Conservation (phyloP, 345 rosid species). For the Syzygium oleosum region DNA sequence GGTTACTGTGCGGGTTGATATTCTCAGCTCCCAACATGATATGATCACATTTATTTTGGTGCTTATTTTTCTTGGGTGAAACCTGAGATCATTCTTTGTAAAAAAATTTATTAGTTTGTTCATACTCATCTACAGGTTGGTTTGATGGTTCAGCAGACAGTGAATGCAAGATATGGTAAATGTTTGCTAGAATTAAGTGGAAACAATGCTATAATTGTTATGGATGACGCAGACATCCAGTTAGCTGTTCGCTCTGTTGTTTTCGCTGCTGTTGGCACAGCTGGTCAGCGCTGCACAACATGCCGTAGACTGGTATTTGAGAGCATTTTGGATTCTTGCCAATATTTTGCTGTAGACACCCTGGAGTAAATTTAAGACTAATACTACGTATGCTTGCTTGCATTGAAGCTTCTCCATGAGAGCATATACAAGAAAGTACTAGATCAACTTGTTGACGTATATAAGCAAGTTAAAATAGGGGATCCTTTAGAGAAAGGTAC, state of each 20-base stretch:
- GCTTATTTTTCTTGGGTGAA: not conserved
- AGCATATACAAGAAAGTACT: conserved; percentile 60
- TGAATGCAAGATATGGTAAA: conserved; percentile 77
- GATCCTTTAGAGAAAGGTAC: conserved; percentile 82
- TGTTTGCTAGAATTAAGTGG: conserved; percentile 93
- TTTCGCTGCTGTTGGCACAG: conserved; percentile 97
- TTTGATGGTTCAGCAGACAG: conserved; percentile 65
- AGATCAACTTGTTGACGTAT: conserved; percentile 60
- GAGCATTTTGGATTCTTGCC: not conserved
- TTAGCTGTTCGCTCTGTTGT: conserved; percentile 83
- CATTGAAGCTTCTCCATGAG: conserved; percentile 78
- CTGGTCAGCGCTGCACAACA: conserved; percentile 98
- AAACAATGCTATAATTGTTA: conserved; percentile 87
- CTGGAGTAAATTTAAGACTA: not conserved
- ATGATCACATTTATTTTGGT: not conserved
- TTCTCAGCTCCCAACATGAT: not conserved
- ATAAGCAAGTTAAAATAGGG: conserved; percentile 90
- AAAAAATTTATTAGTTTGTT: not conserved
- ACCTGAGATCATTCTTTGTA: not conserved
- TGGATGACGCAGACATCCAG: conserved; percentile 87
- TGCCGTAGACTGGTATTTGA: conserved; percentile 91
- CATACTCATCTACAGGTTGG: conserved; percentile 59
- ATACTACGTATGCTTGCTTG: conserved; percentile 5
- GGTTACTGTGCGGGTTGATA: not conserved
- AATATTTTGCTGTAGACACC: not conserved